Evolutionary conservation across 768 basidiomycete species (phyloP).

Genomic region (Phaffia tasmanica): DNA sequence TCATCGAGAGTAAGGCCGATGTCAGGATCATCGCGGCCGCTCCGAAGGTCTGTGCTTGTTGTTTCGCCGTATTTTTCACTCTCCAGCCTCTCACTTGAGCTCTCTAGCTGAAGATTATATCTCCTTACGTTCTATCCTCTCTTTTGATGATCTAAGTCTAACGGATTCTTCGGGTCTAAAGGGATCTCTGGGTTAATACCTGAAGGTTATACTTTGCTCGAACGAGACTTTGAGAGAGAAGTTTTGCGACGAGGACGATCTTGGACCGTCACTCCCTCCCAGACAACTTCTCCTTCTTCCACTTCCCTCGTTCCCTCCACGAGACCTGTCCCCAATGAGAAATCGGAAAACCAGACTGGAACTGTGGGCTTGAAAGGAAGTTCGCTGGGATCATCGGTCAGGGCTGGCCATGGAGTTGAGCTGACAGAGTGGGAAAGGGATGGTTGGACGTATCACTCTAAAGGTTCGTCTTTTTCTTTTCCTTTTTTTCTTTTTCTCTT

Average conservation of each 20-base stretch:
- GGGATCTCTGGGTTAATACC: constrained; percentile 90
- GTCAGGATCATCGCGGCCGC: constrained; percentile 72
- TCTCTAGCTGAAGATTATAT: constrained; percentile 9
- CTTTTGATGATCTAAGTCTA: constrained; percentile 51
- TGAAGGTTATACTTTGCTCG: constrained; percentile 82
- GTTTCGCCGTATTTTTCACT: neutral
- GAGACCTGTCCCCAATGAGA: neutral
- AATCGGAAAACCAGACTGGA: constrained; percentile 26
- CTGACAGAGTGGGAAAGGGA: constrained; percentile 75
- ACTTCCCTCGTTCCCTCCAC: no score
- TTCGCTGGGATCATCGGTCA: no score
- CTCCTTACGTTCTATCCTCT: neutral
- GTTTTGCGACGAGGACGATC: constrained; percentile 35
- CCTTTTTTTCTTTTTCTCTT: constrained; percentile 2
- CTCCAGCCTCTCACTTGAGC: neutral
- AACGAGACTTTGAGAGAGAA: constrained; percentile 55
- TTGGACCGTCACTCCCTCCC: constrained; percentile 4
- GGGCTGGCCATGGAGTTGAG: constrained; percentile 46
- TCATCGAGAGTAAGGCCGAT: constrained; percentile 47
- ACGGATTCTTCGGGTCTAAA: constrained; percentile 82
- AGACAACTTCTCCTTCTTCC: neutral
- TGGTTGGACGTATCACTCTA: constrained; percentile 98
- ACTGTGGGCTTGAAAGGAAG: constrained; percentile 22
- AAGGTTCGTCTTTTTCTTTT: constrained; percentile 49
- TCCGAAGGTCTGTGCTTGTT: constrained; percentile 53